A percentile compares a stretch with the other conserved stretches of the same genome.
phyloP scores from a whole-genome alignment of 2,329 filamentous ascomycete genomes.

The Cucurbitaria berberidis region DNA sequence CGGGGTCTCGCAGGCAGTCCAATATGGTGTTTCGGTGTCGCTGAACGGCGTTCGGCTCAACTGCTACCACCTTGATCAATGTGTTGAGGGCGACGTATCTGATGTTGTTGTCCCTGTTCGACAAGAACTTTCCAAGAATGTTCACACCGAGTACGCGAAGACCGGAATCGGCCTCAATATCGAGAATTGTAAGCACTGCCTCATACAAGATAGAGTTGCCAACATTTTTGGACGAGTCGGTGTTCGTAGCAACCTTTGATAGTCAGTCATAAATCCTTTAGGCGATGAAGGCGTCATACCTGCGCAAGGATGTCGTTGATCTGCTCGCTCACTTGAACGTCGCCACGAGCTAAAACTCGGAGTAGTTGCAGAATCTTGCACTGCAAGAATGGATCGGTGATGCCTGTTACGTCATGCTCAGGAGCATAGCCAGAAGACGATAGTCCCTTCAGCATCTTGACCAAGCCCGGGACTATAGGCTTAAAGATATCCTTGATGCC shows the following conservation, averaged over 20 bases:
- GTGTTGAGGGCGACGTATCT: conserved; percentile 98
- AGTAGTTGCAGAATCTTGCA: conserved; percentile 92
- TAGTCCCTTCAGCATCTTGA: conserved; percentile 88
- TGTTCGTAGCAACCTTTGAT: conserved; percentile 84
- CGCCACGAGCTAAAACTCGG: conserved; percentile 83
- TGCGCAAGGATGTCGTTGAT: conserved; percentile 99
- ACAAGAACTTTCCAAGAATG: conserved; percentile 95
- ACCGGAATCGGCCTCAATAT: conserved; percentile 97
- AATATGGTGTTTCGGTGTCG: conserved; percentile 96
- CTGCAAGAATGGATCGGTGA: conserved; percentile 96
- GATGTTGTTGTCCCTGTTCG: conserved; percentile 99
- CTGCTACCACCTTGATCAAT: conserved; percentile 95
- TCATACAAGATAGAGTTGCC: conserved; percentile 98
- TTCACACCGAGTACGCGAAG: conserved; percentile 94
- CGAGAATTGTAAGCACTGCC: conserved; percentile 93
- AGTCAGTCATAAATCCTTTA: conserved; percentile 16
- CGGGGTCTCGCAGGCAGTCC: conserved; percentile 92
- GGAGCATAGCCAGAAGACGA: conserved; percentile 96
- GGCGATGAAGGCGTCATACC: conserved; percentile 27
- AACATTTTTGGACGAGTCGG: conserved; percentile 96
- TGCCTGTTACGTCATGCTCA: conserved; percentile 97
- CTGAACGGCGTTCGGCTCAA: conserved; percentile 97
- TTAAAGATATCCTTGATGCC: conserved; percentile 91
- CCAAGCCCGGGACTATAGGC: conserved; percentile 80
- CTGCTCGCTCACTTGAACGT: conserved; percentile 87